Evolutionary conservation across 805 yeast species (phyloP).

Genomic region (Yamadazyma paraphyllophila): DNA sequence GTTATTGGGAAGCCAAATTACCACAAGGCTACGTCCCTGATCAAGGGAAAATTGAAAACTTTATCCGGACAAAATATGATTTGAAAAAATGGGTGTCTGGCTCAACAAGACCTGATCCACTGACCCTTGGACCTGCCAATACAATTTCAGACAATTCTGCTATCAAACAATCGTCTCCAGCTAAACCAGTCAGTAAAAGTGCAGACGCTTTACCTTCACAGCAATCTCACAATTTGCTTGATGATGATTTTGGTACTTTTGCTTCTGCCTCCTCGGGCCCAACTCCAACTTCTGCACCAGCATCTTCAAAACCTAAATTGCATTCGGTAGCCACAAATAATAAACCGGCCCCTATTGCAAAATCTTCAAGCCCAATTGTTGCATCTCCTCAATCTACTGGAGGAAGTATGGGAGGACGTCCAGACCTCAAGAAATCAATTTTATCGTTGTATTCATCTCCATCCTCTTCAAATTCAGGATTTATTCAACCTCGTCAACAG

Average conservation of each 20-base stretch:
- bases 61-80: constrained; percentile 90
- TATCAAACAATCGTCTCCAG: not conserved
- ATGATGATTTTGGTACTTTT: constrained; percentile 44
- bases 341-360: not conserved
- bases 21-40: constrained; percentile 75
- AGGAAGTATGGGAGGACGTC: constrained; percentile 47
- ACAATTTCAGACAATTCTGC: not conserved
- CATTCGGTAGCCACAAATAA: not conserved
- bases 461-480: constrained; percentile 46
- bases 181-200: constrained; percentile 5
- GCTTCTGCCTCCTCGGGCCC: constrained; percentile 19
- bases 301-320: constrained; percentile 9
- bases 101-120: constrained; percentile 59
- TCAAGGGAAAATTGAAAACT: constrained; percentile 79
- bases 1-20: constrained; percentile 79
- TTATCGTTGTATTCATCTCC: constrained; percentile 76
- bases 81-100: constrained; percentile 79
- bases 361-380: constrained; percentile 1
- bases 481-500: constrained; percentile 17
- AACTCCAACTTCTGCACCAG: constrained; percentile 20
- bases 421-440: constrained; percentile 89
- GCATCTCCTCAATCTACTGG: constrained; percentile 34
- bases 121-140: constrained; percentile 13
- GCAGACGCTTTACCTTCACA: constrained; percentile 1
- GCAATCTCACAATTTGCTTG: constrained; percentile 22